Evolutionary conservation across 1,139 yeast genomes (phyloP), one percentile per base, ranked within the genome.

Genomic region (Arxiozyma heterogenica): DNA sequence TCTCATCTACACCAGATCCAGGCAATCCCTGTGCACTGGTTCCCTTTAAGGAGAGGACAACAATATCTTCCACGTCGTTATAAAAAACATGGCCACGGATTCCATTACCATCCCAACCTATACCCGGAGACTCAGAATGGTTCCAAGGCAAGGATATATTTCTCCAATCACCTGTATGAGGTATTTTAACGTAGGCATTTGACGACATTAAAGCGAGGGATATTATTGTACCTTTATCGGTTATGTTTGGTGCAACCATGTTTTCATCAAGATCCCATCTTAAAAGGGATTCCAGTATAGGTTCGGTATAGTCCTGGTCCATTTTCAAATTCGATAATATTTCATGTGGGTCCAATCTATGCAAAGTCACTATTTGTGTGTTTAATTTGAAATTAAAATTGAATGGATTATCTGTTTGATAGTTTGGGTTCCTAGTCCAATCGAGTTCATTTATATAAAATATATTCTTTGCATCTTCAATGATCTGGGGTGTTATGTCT

Each of bases 71-170:
- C 56, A 78, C 81, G 17, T 77, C 78, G 60, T 84, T 82, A 17
- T 82, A 84, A 71, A 93, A 93, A 1, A 94, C 83, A 66, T 93
- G 97, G 2, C 98, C 98, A 46, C 98, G 74, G 5, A 93, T 72
- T 0, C 97, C 98, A 57, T 80, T 82, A 18, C 77, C 83, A 55
- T 80, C 80, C 98, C 98, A 94, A 1, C 98, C 98, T 67, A 84
- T 86, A 50, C 79, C 75, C 7, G 52, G 48, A 8, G 64, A 55
- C 55, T 59, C 56, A 60, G 68, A 52, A 61, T 59, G 67, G 55
- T 71, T 69, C 86, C 87, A 86, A 0, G 80, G 78, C 23, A 75
- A 78, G 0, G 83, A 83, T 6, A 91, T 83, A 62, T 91, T 95
- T 48, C 85, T 73, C 98, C 98, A 93, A 67, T 89, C 95, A 54